Evolutionary conservation across 306 rosid genomes (phyloP).

Genomic region (Trichosanthes cucumerina): DNA sequence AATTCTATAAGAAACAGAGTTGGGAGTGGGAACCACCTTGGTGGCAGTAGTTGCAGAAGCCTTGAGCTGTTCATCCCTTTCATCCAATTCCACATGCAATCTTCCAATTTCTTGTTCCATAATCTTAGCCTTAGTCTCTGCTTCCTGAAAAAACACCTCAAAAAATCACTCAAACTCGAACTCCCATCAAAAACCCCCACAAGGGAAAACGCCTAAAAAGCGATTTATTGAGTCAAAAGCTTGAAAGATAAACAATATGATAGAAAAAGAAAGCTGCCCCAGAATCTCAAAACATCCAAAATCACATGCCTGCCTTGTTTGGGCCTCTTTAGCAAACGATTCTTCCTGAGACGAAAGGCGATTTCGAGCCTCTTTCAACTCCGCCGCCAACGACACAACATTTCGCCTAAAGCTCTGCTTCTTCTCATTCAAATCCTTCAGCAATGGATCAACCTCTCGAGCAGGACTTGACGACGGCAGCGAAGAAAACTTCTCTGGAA

Average conservation of each 20-base stretch:
- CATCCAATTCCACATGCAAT: slow-evolving; percentile 59
- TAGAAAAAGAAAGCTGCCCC: slow-evolving; percentile 4
- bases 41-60: slow-evolving; percentile 59
- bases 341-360: slow-evolving; percentile 79
- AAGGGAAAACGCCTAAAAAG: slow-evolving; percentile 15
- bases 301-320: slow-evolving; percentile 63
- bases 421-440: slow-evolving; percentile 74
- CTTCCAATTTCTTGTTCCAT: slow-evolving; percentile 62
- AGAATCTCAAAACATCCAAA: slow-evolving; percentile 12
- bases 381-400: slow-evolving; percentile 79
- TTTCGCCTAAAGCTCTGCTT: slow-evolving; percentile 82
- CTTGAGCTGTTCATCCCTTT: slow-evolving; percentile 54
- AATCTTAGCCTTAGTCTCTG: slow-evolving; percentile 67
- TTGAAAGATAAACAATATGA: slow-evolving; percentile 16
- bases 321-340: slow-evolving; percentile 52
- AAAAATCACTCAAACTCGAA: slow-evolving; percentile 10
- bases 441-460: slow-evolving; percentile 62
- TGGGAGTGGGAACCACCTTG: slow-evolving; percentile 44
- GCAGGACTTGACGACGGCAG: slow-evolving; percentile 13
- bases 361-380: slow-evolving; percentile 73
- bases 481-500: slow-evolving; percentile 25
- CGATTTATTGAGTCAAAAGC: slow-evolving; percentile 21
- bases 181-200: slow-evolving; percentile 8
- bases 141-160: slow-evolving; percentile 44
- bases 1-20: slow-evolving; percentile 8